Conservation (phyloP, 2,329 filamentous ascomycete genomes). For the Colletotrichum sp. region DNA sequence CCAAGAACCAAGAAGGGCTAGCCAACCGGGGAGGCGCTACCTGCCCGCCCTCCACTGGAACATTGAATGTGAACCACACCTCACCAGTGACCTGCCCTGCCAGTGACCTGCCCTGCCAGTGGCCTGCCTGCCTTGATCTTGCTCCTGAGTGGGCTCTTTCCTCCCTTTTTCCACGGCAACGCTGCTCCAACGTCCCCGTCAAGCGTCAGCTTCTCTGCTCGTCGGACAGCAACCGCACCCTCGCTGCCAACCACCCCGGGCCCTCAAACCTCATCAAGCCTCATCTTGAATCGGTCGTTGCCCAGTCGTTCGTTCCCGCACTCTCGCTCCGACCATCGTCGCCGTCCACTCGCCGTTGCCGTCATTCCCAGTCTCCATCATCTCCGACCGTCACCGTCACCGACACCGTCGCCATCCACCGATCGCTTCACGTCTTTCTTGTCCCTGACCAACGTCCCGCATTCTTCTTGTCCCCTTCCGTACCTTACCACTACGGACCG, state of each 20-base stretch:
- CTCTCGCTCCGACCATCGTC: slow-evolving; percentile 15
- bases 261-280: slow-evolving; percentile 12
- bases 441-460: not conserved
- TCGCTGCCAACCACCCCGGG: slow-evolving; percentile 4
- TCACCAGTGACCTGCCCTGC: no score
- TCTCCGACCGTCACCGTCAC: not conserved
- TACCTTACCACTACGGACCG: not conserved
- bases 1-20: not conserved
- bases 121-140: not conserved
- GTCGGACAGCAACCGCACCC: slow-evolving; percentile 19
- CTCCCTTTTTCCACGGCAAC: slow-evolving; percentile 29
- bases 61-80: not conserved
- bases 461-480: not conserved
- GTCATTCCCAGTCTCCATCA: not conserved
- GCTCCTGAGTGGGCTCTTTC: slow-evolving; percentile 9
- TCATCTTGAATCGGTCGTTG: not conserved
- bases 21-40: not conserved
- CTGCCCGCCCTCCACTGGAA: not conserved
- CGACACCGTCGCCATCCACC: not conserved
- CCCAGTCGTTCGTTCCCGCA: slow-evolving; percentile 15
- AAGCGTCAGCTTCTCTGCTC: not conserved
- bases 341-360: not conserved
- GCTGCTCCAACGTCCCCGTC: slow-evolving; percentile 13
- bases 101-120: not conserved
- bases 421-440: not conserved